Percentiles rank a stretch among this genome's conserved stretches.
Evolutionary conservation across 371 early-diverging fungal species (phyloP).

Genomic region (Mycotypha africana): DNA sequence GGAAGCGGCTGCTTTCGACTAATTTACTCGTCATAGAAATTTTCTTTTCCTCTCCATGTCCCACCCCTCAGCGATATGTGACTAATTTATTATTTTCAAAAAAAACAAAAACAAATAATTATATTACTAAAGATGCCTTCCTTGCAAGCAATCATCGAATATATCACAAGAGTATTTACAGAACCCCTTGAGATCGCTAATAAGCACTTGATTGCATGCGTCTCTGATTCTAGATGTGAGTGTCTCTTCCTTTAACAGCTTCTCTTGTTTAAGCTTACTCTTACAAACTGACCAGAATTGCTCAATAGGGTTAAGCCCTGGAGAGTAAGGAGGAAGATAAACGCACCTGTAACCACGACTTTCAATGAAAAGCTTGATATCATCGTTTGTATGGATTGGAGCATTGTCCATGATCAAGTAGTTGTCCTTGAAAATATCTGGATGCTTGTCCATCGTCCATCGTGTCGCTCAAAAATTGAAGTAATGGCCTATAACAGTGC

Average conservation of each 20-base stretch:
- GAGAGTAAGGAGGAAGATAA: constrained; percentile 6
- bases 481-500: constrained; percentile 2
- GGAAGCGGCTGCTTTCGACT: too few species aligned
- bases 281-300: too few species aligned
- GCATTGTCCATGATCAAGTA: constrained; percentile 8
- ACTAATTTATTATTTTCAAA: too few species aligned
- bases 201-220: constrained; percentile 2
- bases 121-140: too few species aligned
- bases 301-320: constrained; percentile 12
- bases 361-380: neutral
- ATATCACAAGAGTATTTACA: constrained; percentile 3
- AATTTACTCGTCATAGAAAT: too few species aligned
- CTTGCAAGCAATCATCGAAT: too few species aligned
- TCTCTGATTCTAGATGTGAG: constrained; percentile 5
- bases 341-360: constrained; percentile 1
- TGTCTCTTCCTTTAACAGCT: constrained; percentile 3
- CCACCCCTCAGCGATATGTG: too few species aligned
- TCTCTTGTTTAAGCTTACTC: too few species aligned
- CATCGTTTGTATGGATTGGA: neutral
- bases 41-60: too few species aligned
- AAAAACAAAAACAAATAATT: too few species aligned
- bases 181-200: constrained; percentile 2
- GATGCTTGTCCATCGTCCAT: constrained; percentile 1
- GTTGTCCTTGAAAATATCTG: constrained; percentile 1
- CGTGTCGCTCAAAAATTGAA: constrained; percentile 1